Base-by-base conservation (phyloP, 169 alveolate species). In the Plasmodium yoelii region DNA sequence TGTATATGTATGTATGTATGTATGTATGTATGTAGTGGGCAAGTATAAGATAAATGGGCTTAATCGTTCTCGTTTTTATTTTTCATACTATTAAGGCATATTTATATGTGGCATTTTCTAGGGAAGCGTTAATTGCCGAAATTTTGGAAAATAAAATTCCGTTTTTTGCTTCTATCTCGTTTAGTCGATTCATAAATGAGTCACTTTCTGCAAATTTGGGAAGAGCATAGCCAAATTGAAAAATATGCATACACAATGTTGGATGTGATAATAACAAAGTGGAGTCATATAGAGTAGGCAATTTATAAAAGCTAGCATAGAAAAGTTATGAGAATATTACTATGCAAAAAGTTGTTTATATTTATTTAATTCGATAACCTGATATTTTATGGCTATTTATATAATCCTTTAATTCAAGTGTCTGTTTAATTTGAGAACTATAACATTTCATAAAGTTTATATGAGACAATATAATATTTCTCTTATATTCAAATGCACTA, bases 341-440 rank as follows among this genome's bases (percentile, higher is more conserved):
- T 12, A 18, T n/a, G 13, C 5, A 22, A n/a, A 56, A 9, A 6
- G 8, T 1, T 7, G 8, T 15, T 57, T 10, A 4, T 13, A 8
- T 57, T 10, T 18, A 12, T 51, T 15, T 10, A 2, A 51, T 51
- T 4, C 3, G 59, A 24, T 75, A 46, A 75, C 88, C 88, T 53
- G 88, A 63, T 46, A 75, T 63, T 26, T 61, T 75, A n/a, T 63
- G 44, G 24, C 88, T 75, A 42, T 75, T 75, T 75, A 75, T 75
- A 9, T 61, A 6, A 5, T 60, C 88, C 57, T 75, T 75, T 49
- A 75, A 55, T 42, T 75, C 60, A 53, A 75, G 19, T 61, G 64
- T 61, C 47, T 75, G 42, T 15, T 75, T 67, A 47, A 75, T 67
- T 63, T 75, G 74, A 9, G 59, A 26, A 12, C 75, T 75, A 68